A percentile compares a stretch with the other conserved stretches of the same genome.
Evolutionary conservation across 2,329 filamentous ascomycete species (phyloP).

Genomic region (Xylariales sp.): DNA sequence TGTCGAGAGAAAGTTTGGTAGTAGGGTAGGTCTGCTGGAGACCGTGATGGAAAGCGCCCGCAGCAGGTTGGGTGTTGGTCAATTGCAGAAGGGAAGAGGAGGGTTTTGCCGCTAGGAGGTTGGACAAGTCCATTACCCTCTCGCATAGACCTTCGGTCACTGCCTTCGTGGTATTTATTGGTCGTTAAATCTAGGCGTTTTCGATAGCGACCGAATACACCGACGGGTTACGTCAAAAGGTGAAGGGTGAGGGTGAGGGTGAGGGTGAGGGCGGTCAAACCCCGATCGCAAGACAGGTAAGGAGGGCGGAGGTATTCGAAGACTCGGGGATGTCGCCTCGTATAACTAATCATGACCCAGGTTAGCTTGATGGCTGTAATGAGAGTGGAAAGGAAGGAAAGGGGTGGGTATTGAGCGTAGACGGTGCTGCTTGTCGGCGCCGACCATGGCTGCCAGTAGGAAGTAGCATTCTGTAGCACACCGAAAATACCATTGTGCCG

Average conservation of each 20-base stretch:
- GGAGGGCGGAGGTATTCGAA: conserved; percentile 32
- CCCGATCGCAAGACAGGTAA: conserved; percentile 43
- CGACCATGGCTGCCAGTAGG: conserved; percentile 31
- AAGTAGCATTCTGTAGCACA: conserved; percentile 35
- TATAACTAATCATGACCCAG: conserved; percentile 22
- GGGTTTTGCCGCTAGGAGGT: conserved; percentile 46
- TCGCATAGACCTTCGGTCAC: conserved; percentile 31
- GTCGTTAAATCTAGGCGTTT: conserved; percentile 26
- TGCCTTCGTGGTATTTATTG: conserved; percentile 32
- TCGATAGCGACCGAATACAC: conserved; percentile 25
- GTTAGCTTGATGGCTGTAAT: conserved; percentile 36
- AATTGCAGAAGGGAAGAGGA: conserved; percentile 38
- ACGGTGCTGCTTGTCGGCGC: conserved; percentile 29
- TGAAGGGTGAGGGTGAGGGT: conserved; percentile 27
- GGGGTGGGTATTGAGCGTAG: conserved; percentile 21
- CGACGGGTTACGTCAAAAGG: conserved; percentile 19
- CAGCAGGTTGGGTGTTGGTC: conserved; percentile 39
- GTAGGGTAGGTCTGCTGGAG: conserved; percentile 36
- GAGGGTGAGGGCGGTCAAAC: conserved; percentile 41
- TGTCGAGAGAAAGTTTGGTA: conserved; percentile 44
- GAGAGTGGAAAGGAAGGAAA: conserved; percentile 22
- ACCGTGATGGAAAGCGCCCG: conserved; percentile 47
- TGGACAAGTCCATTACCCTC: conserved; percentile 50
- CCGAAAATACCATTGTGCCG: conserved; percentile 33
- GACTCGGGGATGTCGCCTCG: conserved; percentile 32